Conservation (phyloP, 148 eudicot genomes). For the Cornus suecica region DNA sequence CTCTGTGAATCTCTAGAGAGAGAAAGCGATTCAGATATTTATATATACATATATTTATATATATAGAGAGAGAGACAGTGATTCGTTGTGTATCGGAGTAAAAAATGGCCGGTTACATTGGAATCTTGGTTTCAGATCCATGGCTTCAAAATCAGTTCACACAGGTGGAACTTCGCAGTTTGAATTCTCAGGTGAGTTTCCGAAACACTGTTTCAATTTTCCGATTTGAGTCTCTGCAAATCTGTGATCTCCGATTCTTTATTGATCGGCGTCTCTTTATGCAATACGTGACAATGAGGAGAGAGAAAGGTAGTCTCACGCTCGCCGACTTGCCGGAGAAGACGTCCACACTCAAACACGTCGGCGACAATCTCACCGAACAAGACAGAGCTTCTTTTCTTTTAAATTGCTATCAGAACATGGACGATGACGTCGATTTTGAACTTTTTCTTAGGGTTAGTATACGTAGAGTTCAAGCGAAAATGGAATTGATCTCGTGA, state of each 20-base stretch:
- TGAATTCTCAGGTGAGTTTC: constrained; percentile 65
- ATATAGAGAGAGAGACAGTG: not conserved
- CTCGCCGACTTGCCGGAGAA: constrained; percentile 75
- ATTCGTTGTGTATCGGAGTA: not conserved
- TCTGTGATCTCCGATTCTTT: not conserved
- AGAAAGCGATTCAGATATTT: too few species aligned
- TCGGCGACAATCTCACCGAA: constrained; percentile 82
- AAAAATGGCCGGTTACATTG: constrained; percentile 77
- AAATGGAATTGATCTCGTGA: too few species aligned
- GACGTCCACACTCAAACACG: constrained; percentile 84
- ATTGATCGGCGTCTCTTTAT: constrained; percentile 9
- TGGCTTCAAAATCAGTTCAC: constrained; percentile 99
- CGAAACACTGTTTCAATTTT: too few species aligned
- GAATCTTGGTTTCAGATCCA: constrained; percentile 92
- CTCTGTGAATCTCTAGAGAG: not conserved
- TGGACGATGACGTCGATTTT: constrained; percentile 81
- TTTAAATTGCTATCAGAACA: constrained; percentile 49
- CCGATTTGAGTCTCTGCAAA: not conserved
- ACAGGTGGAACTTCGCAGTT: constrained; percentile 91
- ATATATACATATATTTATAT: too few species aligned
- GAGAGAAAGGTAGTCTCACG: constrained; percentile 81
- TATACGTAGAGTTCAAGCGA: too few species aligned
- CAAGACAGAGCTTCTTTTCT: constrained; percentile 76
- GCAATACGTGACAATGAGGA: constrained; percentile 79
- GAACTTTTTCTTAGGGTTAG: constrained; percentile 90